Evolutionary conservation across 2,329 filamentous ascomycete species (phyloP).

Genomic region (Tolypocladium paradoxum): DNA sequence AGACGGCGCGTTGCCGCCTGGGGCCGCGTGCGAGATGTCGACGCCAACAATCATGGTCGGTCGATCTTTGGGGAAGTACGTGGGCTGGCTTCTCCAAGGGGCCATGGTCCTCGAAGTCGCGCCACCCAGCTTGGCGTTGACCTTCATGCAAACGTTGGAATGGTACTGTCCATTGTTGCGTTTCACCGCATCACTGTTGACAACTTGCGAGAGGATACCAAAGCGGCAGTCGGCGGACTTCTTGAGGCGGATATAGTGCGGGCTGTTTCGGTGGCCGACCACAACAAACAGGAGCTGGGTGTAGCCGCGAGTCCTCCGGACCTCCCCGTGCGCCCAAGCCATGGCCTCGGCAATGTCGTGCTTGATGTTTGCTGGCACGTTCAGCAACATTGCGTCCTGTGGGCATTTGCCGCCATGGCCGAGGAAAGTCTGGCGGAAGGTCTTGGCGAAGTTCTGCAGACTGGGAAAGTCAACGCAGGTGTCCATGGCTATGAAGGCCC

Average conservation of each 20-base stretch:
- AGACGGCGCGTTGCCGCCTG: constrained; percentile 57
- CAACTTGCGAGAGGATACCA: constrained; percentile 72
- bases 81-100: constrained; percentile 19
- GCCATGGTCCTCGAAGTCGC: constrained; percentile 45
- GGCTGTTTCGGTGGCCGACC: constrained; percentile 57
- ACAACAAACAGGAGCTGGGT: constrained; percentile 77
- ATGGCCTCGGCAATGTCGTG: constrained; percentile 42
- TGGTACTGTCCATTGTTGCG: constrained; percentile 73
- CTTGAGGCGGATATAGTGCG: constrained; percentile 77
- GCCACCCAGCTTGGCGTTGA: constrained; percentile 91
- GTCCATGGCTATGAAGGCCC: constrained; percentile 63
- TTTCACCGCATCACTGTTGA: constrained; percentile 60
- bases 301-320: constrained; percentile 41
- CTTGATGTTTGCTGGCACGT: constrained; percentile 17
- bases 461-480: constrained; percentile 33
- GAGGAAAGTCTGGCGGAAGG: constrained; percentile 34
- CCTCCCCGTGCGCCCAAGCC: constrained; percentile 26
- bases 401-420: constrained; percentile 37
- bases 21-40: constrained; percentile 77
- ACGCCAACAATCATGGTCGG: constrained; percentile 77
- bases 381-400: constrained; percentile 22
- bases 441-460: constrained; percentile 21
- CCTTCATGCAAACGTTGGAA: constrained; percentile 92
- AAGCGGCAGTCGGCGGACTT: constrained; percentile 78
- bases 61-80: constrained; percentile 30